Conservation (phyloP, 202 grass and related monocot species). For the Dendrocalamus latiflorus region DNA sequence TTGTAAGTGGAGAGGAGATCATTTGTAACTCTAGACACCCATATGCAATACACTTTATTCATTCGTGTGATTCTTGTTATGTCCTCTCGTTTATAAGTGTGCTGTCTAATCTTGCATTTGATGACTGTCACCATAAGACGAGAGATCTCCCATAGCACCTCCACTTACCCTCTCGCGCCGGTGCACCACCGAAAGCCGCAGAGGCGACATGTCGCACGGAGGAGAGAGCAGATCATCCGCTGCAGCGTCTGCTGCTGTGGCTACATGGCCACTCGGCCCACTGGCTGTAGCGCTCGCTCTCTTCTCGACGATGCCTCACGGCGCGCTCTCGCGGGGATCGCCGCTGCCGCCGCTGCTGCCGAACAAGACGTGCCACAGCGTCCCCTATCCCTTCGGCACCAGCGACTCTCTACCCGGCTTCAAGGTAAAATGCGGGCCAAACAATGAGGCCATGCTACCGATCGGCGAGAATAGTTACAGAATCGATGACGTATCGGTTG, state of each 20-base stretch:
- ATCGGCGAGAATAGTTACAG: neutral
- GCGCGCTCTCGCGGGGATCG: neutral
- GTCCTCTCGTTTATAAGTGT: no score
- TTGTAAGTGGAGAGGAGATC: no score
- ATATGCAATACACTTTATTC: no score
- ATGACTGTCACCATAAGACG: no score
- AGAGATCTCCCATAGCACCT: neutral
- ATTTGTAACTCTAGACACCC: no score
- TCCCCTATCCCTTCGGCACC: neutral
- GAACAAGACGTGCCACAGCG: neutral
- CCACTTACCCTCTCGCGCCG: neutral
- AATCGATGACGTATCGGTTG: neutral
- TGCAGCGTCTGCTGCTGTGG: neutral
- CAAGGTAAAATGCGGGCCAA: neutral
- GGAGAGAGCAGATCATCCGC: neutral
- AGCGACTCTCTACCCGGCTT: neutral
- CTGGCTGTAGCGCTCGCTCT: neutral
- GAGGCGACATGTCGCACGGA: neutral
- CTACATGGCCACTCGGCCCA: neutral
- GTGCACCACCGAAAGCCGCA: neutral
- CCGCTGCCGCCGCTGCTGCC: neutral
- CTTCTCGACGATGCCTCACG: constrained; percentile 4
- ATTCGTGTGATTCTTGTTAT: no score
- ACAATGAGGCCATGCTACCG: neutral
- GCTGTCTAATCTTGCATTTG: no score